These are phyloP conservation scores for Phialemonium atrogriseum DNA, from an alignment of 2,329 filamentous ascomycete genomes.

Conservation along the genomic window DNA sequence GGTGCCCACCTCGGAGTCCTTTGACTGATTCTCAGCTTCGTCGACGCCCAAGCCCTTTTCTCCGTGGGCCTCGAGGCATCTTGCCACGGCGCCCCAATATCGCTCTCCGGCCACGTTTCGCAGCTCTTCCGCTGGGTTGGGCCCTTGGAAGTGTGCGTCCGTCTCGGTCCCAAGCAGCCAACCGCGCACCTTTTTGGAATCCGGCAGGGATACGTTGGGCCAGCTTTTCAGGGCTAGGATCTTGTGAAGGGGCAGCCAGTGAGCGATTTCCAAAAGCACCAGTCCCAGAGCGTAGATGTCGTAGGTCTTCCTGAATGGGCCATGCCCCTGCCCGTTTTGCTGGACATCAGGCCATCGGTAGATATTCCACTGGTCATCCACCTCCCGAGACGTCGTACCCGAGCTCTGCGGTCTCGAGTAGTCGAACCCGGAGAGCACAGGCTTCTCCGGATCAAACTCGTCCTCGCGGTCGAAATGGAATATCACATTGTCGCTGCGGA, in stretches of 20 bases:
- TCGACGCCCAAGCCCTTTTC: constrained; percentile 14
- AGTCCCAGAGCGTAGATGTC: constrained; percentile 40
- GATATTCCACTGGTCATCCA: constrained; percentile 25
- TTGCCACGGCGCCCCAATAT: constrained; percentile 12
- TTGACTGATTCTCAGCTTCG: constrained; percentile 12
- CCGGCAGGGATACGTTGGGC: constrained; percentile 8
- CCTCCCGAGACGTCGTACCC: constrained; percentile 28
- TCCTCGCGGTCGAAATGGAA: constrained; percentile 32
- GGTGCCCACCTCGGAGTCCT: constrained; percentile 11
- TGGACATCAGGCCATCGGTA: constrained; percentile 35
- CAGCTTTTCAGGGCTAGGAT: constrained; percentile 10
- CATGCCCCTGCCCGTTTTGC: constrained; percentile 27
- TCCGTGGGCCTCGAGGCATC: constrained; percentile 16
- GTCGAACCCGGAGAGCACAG: constrained; percentile 31
- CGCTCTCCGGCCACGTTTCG: constrained; percentile 11
- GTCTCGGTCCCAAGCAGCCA: constrained; percentile 10
- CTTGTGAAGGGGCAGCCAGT: constrained; percentile 17
- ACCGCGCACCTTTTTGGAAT: constrained; percentile 13
- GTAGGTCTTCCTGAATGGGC: constrained; percentile 28
- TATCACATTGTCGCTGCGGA: constrained; percentile 30
- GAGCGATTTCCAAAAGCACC: constrained; percentile 37
- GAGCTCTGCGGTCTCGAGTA: constrained; percentile 29
- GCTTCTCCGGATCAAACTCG: constrained; percentile 18
- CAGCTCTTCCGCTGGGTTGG: constrained; percentile 13
- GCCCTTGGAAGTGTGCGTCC: constrained; percentile 6